Base-by-base conservation (phyloP, 2,329 filamentous ascomycete genomes). In the Trichoderma endophyticum region DNA sequence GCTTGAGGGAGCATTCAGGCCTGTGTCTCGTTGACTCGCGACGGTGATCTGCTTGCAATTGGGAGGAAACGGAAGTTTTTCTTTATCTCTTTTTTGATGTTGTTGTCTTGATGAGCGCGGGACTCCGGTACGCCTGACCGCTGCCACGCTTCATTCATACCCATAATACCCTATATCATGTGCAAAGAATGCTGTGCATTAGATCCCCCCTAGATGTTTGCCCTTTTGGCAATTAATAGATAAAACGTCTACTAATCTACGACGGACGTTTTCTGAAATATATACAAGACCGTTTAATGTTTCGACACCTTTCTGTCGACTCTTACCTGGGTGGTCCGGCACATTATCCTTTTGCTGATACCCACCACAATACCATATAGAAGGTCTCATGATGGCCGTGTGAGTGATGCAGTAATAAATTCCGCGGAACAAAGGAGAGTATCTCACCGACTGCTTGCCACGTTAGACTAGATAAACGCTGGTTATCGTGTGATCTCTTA, bases 111-210 rank as follows among this genome's bases (percentile, higher is more conserved):
- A 48, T n/a, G 54, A 68, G 54, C 65, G n/a, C 4, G 11, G 65
- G 51, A 24, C 7, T 30, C 21, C 48, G 32, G 18, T 21, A 8
- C 59, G 65, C 51, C 32, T 28, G 32, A 24, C 24, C 24, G 59
- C 14, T 59, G 65, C 24, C 24, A 68, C 34, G 15, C 24, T 28
- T 15, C 54, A 57, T 57, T 43, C 54, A 48, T 59, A 39, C 54
- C 34, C 34, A 57, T 43, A 68, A 68, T 68, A 60, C 65, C 65
- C 65, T 51, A 59, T 43, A 43, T 30, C 54, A 59, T 68, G 54
- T 36, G 36, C 65, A n/a, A 32, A n/a, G 28, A 59, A 6, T 43
- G 18, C 11, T 67, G 64, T 59, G 51, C 65, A 43, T 39, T 68
- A 48, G 65, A 68, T 68, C 48, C 65, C 51, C 51, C 26, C 30